These are phyloP conservation scores for Dendrobium catenatum DNA, from an alignment of 106 monocot species.

Conservation along the genomic window DNA sequence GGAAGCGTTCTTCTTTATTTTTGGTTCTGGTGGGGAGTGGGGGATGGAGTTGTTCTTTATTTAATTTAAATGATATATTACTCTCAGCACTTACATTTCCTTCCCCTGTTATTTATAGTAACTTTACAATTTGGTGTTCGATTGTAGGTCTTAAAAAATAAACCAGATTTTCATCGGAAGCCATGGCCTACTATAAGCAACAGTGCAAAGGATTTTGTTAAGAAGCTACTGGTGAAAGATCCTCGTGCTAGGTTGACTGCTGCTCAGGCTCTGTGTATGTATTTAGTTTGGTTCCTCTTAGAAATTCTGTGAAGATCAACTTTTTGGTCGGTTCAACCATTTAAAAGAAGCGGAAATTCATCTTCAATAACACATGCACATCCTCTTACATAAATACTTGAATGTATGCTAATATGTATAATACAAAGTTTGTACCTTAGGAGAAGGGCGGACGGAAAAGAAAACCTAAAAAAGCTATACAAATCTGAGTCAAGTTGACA, in stretches of 20 bases:
- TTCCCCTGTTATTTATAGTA: background rate
- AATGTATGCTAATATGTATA: background rate
- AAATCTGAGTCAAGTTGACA: too few relatives aligned
- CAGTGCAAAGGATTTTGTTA: constrained; percentile 89
- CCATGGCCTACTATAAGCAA: constrained; percentile 90
- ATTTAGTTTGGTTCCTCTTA: constrained; percentile 9
- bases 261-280: constrained; percentile 96
- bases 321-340: background rate
- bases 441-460: background rate
- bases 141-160: constrained; percentile 72
- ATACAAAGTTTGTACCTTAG: background rate
- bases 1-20: too few relatives aligned
- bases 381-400: background rate
- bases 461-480: background rate
- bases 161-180: constrained; percentile 86
- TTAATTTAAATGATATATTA: background rate
- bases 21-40: too few relatives aligned
- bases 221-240: constrained; percentile 88
- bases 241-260: constrained; percentile 87
- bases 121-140: constrained; percentile 1
- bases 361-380: background rate
- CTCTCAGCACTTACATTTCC: background rate
- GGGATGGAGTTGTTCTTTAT: background rate
- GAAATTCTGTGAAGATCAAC: background rate
- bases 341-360: background rate